Evolutionary conservation across 2,329 filamentous ascomycete genomes (phyloP).

Genomic region (Neobulgaria alba): DNA sequence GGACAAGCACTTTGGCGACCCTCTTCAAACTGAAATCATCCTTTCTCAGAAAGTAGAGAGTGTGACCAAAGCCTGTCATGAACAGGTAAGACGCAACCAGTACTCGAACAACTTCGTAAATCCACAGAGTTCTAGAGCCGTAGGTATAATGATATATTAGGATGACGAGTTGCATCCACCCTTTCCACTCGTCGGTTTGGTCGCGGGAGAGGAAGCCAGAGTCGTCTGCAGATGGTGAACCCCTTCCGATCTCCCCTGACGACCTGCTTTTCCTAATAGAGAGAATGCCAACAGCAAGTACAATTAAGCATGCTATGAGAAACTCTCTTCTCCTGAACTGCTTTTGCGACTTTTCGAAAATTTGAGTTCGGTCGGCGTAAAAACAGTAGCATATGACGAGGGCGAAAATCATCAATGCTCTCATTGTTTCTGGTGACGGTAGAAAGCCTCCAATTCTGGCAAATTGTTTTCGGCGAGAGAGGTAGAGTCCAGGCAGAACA

Average conservation of each 20-base stretch:
- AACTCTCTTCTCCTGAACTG: conserved; percentile 33
- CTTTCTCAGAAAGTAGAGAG: conserved; percentile 47
- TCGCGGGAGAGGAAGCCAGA: conserved; percentile 41
- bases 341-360: conserved; percentile 44
- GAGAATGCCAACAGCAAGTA: conserved; percentile 26
- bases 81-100: conserved; percentile 52
- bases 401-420: conserved; percentile 16
- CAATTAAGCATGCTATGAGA: conserved; percentile 20
- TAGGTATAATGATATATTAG: conserved; percentile 52
- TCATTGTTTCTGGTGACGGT: conserved; percentile 13
- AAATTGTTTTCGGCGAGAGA: conserved; percentile 12
- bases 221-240: conserved; percentile 11
- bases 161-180: conserved; percentile 51
- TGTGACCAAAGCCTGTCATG: conserved; percentile 53
- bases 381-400: conserved; percentile 37
- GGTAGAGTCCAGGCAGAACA: conserved; percentile 24
- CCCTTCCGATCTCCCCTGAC: conserved; percentile 2
- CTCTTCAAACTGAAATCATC: conserved; percentile 48
- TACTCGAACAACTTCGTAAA: conserved; percentile 47
- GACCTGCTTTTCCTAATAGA: conserved; percentile 22
- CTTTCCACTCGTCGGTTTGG: conserved; percentile 58
- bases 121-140: conserved; percentile 39
- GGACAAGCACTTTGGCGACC: conserved; percentile 43
- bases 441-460: conserved; percentile 13
- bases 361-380: conserved; percentile 44